Percentiles rank a stretch among this genome's conserved stretches.
Evolutionary conservation across 1,139 yeast species (phyloP).

Genomic region (Hansenula lynferdii): DNA sequence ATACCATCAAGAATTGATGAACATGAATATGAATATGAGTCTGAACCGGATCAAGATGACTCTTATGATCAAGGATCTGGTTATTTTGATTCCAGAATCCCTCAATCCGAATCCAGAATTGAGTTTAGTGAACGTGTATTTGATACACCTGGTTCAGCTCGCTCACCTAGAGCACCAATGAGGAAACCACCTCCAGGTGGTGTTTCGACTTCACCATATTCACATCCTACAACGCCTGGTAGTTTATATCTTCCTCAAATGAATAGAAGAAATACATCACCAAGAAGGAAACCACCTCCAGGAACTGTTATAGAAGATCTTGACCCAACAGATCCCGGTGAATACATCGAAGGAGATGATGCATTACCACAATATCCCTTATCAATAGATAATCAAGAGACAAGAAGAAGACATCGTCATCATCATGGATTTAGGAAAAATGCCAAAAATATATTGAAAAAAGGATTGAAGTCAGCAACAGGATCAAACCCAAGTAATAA

Average conservation of each 20-base stretch:
- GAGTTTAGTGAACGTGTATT: neutral
- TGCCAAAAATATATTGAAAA: slow-evolving; percentile 22
- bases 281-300: slow-evolving; percentile 21
- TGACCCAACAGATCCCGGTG: slow-evolving; percentile 2
- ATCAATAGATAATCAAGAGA: slow-evolving; percentile 3
- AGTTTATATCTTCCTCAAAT: neutral
- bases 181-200: slow-evolving; percentile 15
- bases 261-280: slow-evolving; percentile 12
- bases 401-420: slow-evolving; percentile 4
- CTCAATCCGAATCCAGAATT: too few species aligned
- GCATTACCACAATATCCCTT: slow-evolving; percentile 22
- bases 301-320: slow-evolving; percentile 1
- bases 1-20: slow-evolving; percentile 3
- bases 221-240: neutral
- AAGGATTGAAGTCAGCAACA: slow-evolving; percentile 15
- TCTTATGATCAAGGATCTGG: neutral
- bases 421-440: slow-evolving; percentile 18
- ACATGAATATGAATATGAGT: slow-evolving; percentile 1
- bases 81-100: neutral
- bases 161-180: neutral
- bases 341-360: slow-evolving; percentile 7
- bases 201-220: neutral
- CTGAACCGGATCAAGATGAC: neutral
- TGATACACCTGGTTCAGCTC: neutral
- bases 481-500: neutral